Percentiles rank a stretch among this genome's conserved stretches.
These are phyloP conservation scores for Pinguiococcus pyrenoidosus DNA, from an alignment of 108 stramenopile species.

Conservation along the genomic window DNA sequence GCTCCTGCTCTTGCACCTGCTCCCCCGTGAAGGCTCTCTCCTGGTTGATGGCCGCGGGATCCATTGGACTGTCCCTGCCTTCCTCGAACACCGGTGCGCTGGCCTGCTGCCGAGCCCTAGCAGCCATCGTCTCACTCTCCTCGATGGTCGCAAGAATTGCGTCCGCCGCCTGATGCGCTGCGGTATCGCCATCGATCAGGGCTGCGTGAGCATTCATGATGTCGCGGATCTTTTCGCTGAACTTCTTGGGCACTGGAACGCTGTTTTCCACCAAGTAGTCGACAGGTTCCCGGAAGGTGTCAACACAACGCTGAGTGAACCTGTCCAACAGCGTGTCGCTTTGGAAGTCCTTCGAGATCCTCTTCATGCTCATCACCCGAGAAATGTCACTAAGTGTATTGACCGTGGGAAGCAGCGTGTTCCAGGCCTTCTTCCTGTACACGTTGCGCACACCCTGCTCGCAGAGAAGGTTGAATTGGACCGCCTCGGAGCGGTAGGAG, in stretches of 20 bases:
- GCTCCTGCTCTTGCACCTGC: slow-evolving; percentile 91
- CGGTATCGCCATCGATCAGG: slow-evolving; percentile 48
- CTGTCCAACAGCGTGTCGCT: too few relatives aligned
- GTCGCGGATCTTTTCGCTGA: slow-evolving; percentile 66
- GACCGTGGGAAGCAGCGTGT: too few relatives aligned
- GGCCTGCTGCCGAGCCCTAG: too few relatives aligned
- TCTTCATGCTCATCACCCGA: too few relatives aligned
- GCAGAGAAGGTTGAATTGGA: slow-evolving; percentile 87
- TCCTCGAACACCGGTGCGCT: too few relatives aligned
- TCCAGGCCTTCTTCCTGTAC: slow-evolving; percentile 75
- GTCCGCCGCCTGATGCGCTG: slow-evolving; percentile 5
- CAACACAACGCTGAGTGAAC: slow-evolving; percentile 55
- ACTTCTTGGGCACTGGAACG: slow-evolving; percentile 65
- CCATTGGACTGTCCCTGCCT: too few relatives aligned
- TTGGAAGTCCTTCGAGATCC: too few relatives aligned
- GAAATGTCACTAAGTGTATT: too few relatives aligned
- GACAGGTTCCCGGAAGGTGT: slow-evolving; percentile 82
- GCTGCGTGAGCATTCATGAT: slow-evolving; percentile 56
- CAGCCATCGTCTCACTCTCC: not conserved
- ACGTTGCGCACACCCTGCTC: slow-evolving; percentile 89
- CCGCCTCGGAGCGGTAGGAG: slow-evolving; percentile 90
- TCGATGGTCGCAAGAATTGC: not conserved
- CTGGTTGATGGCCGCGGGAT: slow-evolving; percentile 61
- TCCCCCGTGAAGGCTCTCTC: slow-evolving; percentile 71
- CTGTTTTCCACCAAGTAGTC: slow-evolving; percentile 90